These are phyloP conservation scores for Paradendryphiella salina DNA, from an alignment of 2,329 filamentous ascomycete species.

Conservation along the genomic window DNA sequence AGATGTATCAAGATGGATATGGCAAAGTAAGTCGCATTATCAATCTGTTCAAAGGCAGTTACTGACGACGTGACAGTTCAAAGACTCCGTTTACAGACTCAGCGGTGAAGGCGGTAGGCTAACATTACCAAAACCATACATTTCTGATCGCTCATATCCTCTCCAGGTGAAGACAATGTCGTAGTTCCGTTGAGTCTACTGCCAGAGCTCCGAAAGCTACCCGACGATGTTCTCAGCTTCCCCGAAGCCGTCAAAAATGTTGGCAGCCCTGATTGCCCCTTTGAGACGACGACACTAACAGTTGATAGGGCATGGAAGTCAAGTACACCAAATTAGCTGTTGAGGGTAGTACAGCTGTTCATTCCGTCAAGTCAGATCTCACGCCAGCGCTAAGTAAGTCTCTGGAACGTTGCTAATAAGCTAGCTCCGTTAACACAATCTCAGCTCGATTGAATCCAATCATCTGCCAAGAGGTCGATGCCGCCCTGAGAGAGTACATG, in stretches of 20 bases:
- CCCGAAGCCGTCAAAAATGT: slow-evolving; percentile 31
- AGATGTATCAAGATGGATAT: slow-evolving; percentile 37
- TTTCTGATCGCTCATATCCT: slow-evolving; percentile 11
- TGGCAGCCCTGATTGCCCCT: neutral
- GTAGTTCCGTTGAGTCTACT: slow-evolving; percentile 36
- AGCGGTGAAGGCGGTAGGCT: slow-evolving; percentile 23
- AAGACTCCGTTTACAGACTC: slow-evolving; percentile 32
- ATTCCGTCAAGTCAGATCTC: slow-evolving; percentile 40
- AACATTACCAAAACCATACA: too few species aligned
- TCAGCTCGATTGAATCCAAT: slow-evolving; percentile 36
- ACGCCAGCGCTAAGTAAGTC: slow-evolving; percentile 43
- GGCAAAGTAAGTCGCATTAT: slow-evolving; percentile 21
- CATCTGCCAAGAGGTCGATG: slow-evolving; percentile 39
- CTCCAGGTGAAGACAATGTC: slow-evolving; percentile 27
- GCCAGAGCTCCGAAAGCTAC: slow-evolving; percentile 39
- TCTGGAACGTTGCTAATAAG: neutral
- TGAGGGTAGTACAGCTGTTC: slow-evolving; percentile 19
- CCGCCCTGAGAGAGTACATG: slow-evolving; percentile 31
- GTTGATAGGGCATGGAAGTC: slow-evolving; percentile 30
- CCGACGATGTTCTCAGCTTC: slow-evolving; percentile 42
- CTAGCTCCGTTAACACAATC: slow-evolving; percentile 12
- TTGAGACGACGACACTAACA: slow-evolving; percentile 10
- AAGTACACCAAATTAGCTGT: slow-evolving; percentile 38
- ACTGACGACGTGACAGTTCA: slow-evolving; percentile 34
- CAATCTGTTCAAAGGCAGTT: neutral